Base-by-base conservation (phyloP, 1,284 basidiomycete genomes). In the Puccinia hordei region DNA sequence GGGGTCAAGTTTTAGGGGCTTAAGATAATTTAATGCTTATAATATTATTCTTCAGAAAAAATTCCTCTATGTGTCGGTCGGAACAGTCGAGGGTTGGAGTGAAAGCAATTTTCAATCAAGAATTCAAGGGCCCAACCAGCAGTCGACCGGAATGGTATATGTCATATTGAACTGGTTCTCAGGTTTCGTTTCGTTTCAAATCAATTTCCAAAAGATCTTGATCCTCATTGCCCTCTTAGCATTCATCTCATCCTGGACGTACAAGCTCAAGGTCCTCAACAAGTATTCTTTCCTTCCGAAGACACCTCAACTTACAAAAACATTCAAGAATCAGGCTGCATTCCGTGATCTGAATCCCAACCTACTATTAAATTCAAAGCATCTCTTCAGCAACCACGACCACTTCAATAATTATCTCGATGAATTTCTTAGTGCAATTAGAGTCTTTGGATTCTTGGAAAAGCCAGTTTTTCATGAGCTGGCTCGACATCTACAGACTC, bases 381-480 rank as follows among this genome's bases (percentile, higher is more conserved):
- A 77, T 53, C 38, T 68, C 24, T 55, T 68, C 35, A 85, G 88
- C 83, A 91, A 92, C 81, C 89, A 91, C 8, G 89, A 90, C 4
- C 84, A 87, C 2, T 94, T 97, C 84, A 93, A 95, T 85, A 95
- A 95, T 84, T 97, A 97, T 84, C 88, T 98, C 44, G 95, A 97
- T 85, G 95, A 98, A 84, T 97, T 98, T 84, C 86, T 98, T 65
- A 92, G 95, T 82, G 95, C 95, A 5, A 93, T 98, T 81, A 90
- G 94, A 76, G 93, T 98, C 13, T 98, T 98, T 84, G 95, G 95
- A 30, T 98, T 96, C 85, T 88, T 97, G 41, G 94, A 97, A 87
- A 95, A 95, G 86, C 94, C 94, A 0, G 92, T 94, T 44, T 98
- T 98, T 85, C 94, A 97, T 84, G 95, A 98, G 86, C 89, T 98